phyloP scores from a whole-genome alignment of 352 stramenopile genomes.

The Elongisporangium undulatum region DNA sequence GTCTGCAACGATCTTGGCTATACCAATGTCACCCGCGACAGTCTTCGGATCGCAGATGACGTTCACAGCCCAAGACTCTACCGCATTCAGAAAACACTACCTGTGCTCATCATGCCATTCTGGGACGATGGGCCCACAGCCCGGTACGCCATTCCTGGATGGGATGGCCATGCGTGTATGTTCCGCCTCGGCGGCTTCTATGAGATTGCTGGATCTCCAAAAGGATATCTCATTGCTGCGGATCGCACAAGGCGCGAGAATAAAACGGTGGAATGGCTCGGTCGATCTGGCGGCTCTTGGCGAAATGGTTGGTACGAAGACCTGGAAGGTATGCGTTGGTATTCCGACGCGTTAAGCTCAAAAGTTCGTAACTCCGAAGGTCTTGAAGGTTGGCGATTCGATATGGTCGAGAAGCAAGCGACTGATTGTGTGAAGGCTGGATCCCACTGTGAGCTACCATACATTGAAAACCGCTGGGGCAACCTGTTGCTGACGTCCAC shows the following conservation, averaged over 20 bases:
- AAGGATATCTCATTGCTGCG: constrained; percentile 6
- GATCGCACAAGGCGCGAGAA: constrained; percentile 8
- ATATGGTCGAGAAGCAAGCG: constrained; percentile 1
- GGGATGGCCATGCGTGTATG: constrained; percentile 23
- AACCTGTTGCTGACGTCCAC: constrained; percentile 6
- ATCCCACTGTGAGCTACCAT: constrained; percentile 6
- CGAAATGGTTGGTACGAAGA: constrained; percentile 26
- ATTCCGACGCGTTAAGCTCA: constrained; percentile 13
- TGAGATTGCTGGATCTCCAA: too few species aligned
- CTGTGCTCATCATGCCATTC: constrained; percentile 23
- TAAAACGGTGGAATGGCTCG: constrained; percentile 13
- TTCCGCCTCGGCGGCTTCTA: constrained; percentile 11
- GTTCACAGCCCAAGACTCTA: constrained; percentile 4
- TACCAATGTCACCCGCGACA: constrained; percentile 18
- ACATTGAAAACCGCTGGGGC: constrained; percentile 4
- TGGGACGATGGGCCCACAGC: constrained; percentile 8
- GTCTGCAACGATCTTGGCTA: constrained; percentile 17
- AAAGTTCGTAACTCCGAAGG: constrained; percentile 8
- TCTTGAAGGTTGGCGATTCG: constrained; percentile 12
- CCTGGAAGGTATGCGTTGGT: constrained; percentile 13
- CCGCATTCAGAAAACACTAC: constrained; percentile 17
- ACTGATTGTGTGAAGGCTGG: constrained; percentile 10
- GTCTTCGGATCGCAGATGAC: constrained; percentile 18
- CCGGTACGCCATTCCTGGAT: constrained; percentile 15
- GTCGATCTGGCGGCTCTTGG: constrained; percentile 7